A percentile compares a stretch with the other conserved stretches of the same genome.
phyloP scores from a whole-genome alignment of 1,284 basidiomycete species.

The Moniliella sp. region DNA sequence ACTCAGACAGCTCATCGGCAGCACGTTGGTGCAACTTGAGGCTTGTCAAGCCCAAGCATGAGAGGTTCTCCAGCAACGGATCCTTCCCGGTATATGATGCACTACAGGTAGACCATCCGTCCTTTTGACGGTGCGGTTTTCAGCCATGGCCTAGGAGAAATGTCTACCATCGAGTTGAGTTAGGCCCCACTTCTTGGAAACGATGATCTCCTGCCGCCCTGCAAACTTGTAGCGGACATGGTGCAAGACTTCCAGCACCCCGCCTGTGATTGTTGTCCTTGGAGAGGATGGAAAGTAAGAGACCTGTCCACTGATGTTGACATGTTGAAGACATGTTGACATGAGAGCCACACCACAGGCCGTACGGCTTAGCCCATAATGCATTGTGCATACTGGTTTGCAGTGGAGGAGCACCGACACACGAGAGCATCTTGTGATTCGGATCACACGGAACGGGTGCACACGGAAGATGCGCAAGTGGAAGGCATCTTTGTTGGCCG shows the following conservation, averaged over 20 bases:
- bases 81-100: conserved; percentile 31
- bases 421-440: conserved; percentile 99
- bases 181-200: conserved; percentile 53
- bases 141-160: conserved; percentile 66
- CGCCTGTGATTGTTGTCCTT: conserved; percentile 66
- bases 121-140: conserved; percentile 37
- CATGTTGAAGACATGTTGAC: conserved; percentile 75
- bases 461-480: conserved; percentile 88
- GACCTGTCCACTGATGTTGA: conserved; percentile 91
- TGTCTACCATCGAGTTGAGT: conserved; percentile 79
- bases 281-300: conserved; percentile 81
- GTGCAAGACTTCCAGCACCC: conserved; percentile 75
- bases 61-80: conserved; percentile 25
- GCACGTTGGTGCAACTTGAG: conserved; percentile 26
- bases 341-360: too few relatives aligned
- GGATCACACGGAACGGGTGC: conserved; percentile 61
- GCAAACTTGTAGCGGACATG: conserved; percentile 93
- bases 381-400: conserved; percentile 99
- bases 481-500: conserved; percentile 93
- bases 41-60: too few relatives aligned
- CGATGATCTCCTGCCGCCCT: conserved; percentile 90
- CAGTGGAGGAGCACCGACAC: conserved; percentile 83
- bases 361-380: conserved; percentile 98
- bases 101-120: conserved; percentile 17
- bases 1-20: conserved; percentile 23